A percentile compares a stretch with the other conserved stretches of the same genome.
Evolutionary conservation across 2,329 filamentous ascomycete species (phyloP).

Genomic region (Sclerotinia sclerotiorum): DNA sequence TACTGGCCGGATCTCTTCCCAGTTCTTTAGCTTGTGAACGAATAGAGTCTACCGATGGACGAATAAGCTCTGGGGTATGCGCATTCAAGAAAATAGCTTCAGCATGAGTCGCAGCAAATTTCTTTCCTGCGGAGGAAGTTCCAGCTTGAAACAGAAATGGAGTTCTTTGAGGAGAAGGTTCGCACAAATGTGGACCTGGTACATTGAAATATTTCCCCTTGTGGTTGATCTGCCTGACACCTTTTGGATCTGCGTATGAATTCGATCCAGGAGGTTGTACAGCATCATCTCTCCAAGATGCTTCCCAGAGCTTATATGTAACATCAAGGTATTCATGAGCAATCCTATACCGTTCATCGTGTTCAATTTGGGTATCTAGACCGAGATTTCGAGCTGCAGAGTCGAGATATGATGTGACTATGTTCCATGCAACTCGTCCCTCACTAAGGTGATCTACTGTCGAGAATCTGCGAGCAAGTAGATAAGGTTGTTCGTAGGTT

Average conservation of each 20-base stretch:
- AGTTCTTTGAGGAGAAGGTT: constrained; percentile 42
- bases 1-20: constrained; percentile 57
- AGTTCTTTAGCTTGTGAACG: constrained; percentile 49
- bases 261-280: constrained; percentile 59
- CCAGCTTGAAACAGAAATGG: constrained; percentile 59
- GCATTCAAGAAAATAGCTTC: constrained; percentile 70
- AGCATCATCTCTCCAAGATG: constrained; percentile 44
- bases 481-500: constrained; percentile 55
- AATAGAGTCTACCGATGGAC: constrained; percentile 62
- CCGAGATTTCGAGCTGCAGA: constrained; percentile 65
- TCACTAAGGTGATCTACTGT: constrained; percentile 49
- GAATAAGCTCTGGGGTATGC: constrained; percentile 61
- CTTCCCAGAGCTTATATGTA: constrained; percentile 36
- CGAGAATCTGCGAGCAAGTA: constrained; percentile 34
- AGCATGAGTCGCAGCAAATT: constrained; percentile 67
- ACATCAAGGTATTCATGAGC: constrained; percentile 60
- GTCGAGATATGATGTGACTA: constrained; percentile 68
- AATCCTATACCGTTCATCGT: constrained; percentile 66
- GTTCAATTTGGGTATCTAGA: constrained; percentile 55
- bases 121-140: constrained; percentile 63
- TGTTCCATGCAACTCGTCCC: constrained; percentile 52
- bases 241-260: constrained; percentile 57
- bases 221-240: constrained; percentile 66
- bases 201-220: constrained; percentile 62
- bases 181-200: constrained; percentile 63